These are phyloP conservation scores for Pestalotiopsis sp. DNA, from an alignment of 2,329 filamentous ascomycete species.

Conservation along the genomic window DNA sequence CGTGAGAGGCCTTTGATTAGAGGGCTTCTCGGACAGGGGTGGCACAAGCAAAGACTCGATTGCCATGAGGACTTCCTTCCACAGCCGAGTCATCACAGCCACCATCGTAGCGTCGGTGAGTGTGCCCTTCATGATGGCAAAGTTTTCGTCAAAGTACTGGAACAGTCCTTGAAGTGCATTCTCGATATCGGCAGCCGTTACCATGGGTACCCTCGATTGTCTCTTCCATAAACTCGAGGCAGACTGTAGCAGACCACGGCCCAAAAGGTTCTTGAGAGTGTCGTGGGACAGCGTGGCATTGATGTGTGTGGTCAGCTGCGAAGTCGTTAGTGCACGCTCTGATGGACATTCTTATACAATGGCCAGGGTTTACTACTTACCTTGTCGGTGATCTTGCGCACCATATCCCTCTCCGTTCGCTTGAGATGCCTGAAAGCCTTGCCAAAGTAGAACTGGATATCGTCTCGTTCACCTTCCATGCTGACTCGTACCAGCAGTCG, in stretches of 20 bases:
- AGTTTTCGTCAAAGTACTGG: slow-evolving; percentile 97
- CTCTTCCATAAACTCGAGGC: slow-evolving; percentile 45
- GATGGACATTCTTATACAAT: slow-evolving; percentile 3
- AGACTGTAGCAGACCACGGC: slow-evolving; percentile 57
- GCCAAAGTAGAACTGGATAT: slow-evolving; percentile 98
- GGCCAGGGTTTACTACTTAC: slow-evolving; percentile 45
- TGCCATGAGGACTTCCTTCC: slow-evolving; percentile 95
- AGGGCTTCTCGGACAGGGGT: slow-evolving; percentile 92
- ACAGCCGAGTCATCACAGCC: slow-evolving; percentile 95
- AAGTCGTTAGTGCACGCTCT: slow-evolving; percentile 17
- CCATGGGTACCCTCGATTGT: slow-evolving; percentile 55
- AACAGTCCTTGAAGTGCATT: slow-evolving; percentile 84
- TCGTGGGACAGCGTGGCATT: slow-evolving; percentile 84
- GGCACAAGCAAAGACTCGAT: slow-evolving; percentile 90
- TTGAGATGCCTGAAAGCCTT: slow-evolving; percentile 96
- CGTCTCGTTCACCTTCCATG: slow-evolving; percentile 98
- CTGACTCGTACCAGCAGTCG: slow-evolving; percentile 87
- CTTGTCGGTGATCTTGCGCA: slow-evolving; percentile 96
- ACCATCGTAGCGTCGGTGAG: slow-evolving; percentile 96
- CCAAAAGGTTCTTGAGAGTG: slow-evolving; percentile 75
- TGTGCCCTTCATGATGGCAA: slow-evolving; percentile 97
- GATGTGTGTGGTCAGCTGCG: slow-evolving; percentile 87
- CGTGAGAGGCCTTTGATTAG: slow-evolving; percentile 78
- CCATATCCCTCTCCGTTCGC: slow-evolving; percentile 97
- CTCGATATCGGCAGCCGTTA: slow-evolving; percentile 75